Evolutionary conservation across 2,329 filamentous ascomycete species (phyloP), one percentile per base, ranked within the genome.

Genomic region (Pseudogymnoascus sp.): DNA sequence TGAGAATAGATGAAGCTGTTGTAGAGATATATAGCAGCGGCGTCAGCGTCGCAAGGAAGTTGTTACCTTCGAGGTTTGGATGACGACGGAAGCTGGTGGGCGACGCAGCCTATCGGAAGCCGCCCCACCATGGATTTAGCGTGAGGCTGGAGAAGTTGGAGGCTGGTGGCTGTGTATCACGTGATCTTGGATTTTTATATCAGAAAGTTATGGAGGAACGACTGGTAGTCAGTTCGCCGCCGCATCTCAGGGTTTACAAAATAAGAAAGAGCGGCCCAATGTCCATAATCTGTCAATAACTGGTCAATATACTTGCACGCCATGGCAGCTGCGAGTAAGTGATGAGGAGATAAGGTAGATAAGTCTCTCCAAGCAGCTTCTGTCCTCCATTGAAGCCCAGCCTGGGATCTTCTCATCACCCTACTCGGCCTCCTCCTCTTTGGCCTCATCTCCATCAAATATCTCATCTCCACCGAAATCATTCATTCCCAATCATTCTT

Each of bases 31-130:
- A 34, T 38, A 60, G 28, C 18, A 60, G 38, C 38, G 59, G 59
- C 38, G 59, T 60, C 34, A 40, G 25, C 38, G 36, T 38, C 38
- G 59, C 34, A 60, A 2, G 34, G 34, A 42, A 38, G 59, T 38
- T 60, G 59, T 60, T 60, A 60, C 59, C 59, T 60, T 42, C 59
- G 38, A 60, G 59, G 59, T 60, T 42, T 38, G 38, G 59, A 60
- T 60, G 59, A 60, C 59, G 59, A 60, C 38, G 59, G 59, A 60
- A 56, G 50, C 50, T 56, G 50, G 50, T 56, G 50, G 50, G 50
- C 50, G 50, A 56, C 50, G 50, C 50, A 56, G 50, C 50, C 50
- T 56, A 56, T 56, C 50, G 50, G 50, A 56, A 56, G 50, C 50
- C 50, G 50, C 50, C 50, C 50, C 50, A 56, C 50, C 50, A 56